A percentile compares a stretch with the other conserved stretches of the same genome.
These are phyloP conservation scores for Acer campestre DNA, from an alignment of 345 rosid genomes.

Conservation along the genomic window DNA sequence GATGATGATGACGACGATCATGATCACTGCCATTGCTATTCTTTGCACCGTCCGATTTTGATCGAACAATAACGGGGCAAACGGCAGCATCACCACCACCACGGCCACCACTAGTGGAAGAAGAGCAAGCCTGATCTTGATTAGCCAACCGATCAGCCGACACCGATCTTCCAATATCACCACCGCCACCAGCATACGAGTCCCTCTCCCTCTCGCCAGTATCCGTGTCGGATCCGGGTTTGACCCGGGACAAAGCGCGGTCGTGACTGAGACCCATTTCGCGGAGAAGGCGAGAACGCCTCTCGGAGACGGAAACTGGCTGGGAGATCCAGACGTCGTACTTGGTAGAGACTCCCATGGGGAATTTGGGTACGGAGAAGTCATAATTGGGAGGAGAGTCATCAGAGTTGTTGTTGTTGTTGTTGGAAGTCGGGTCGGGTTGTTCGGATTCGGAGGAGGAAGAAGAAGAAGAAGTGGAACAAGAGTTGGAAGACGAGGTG, in stretches of 20 bases:
- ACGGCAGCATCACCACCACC: conserved; percentile 8
- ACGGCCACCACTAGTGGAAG: conserved; percentile 18
- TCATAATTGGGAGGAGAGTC: conserved; percentile 25
- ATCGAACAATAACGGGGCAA: conserved; percentile 33
- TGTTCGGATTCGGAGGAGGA: conserved; percentile 54
- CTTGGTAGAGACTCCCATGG: conserved; percentile 41
- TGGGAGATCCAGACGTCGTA: conserved; percentile 86
- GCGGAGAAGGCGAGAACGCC: conserved; percentile 55
- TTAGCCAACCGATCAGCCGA: conserved; percentile 41
- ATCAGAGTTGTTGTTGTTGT: conserved; percentile 18
- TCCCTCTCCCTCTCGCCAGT: conserved; percentile 4
- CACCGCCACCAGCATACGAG: neutral
- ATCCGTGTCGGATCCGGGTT: conserved; percentile 38
- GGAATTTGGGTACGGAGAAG: conserved; percentile 47
- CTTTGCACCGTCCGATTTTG: conserved; percentile 52
- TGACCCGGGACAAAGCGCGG: conserved; percentile 47
- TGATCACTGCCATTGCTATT: conserved; percentile 25
- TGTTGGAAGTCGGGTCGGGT: conserved; percentile 34
- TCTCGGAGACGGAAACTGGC: conserved; percentile 75
- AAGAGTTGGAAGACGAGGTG: conserved; percentile 69
- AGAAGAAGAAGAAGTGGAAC: conserved; percentile 63
- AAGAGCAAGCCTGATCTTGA: conserved; percentile 26
- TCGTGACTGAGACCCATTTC: conserved; percentile 69
- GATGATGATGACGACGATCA: conserved; percentile 29
- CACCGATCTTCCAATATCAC: conserved; percentile 41